Percentiles rank a stretch among this genome's conserved stretches.
phyloP scores from a whole-genome alignment of 2,329 filamentous ascomycete species.

The Rhinocladiella mackenziei region DNA sequence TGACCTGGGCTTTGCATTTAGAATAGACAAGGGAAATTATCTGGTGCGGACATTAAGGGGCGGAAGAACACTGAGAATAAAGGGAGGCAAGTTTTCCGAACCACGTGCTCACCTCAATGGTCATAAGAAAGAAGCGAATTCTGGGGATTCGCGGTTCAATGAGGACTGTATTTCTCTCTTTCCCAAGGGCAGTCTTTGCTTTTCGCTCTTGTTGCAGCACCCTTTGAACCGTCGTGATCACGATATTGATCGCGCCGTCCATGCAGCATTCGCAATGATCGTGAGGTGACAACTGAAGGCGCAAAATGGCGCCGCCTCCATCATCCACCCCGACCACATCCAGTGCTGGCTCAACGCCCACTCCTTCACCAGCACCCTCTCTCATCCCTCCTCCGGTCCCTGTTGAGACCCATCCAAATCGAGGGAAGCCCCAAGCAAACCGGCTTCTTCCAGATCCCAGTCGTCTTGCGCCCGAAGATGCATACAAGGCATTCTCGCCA shows the following conservation, averaged over 20 bases:
- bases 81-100: no score
- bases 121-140: no score
- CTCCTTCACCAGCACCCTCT: conserved; percentile 30
- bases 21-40: no score
- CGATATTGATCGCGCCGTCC: neutral
- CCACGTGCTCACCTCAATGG: no score
- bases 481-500: conserved; percentile 62
- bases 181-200: no score
- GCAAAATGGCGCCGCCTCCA: conserved; percentile 27
- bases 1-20: no score
- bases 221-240: neutral
- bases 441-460: conserved; percentile 55
- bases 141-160: no score
- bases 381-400: conserved; percentile 43
- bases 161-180: no score
- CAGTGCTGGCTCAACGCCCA: conserved; percentile 23
- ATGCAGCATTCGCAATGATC: conserved; percentile 16
- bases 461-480: conserved; percentile 79
- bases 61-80: no score
- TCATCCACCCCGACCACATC: conserved; percentile 16
- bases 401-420: conserved; percentile 46
- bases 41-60: no score
- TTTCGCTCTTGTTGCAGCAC: no score
- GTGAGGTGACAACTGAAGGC: conserved; percentile 21
- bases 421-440: conserved; percentile 33